Percentiles rank a stretch among this genome's conserved stretches.
phyloP scores from a whole-genome alignment of 2,329 filamentous ascomycete genomes.

The Colletotrichum chlorophyti region DNA sequence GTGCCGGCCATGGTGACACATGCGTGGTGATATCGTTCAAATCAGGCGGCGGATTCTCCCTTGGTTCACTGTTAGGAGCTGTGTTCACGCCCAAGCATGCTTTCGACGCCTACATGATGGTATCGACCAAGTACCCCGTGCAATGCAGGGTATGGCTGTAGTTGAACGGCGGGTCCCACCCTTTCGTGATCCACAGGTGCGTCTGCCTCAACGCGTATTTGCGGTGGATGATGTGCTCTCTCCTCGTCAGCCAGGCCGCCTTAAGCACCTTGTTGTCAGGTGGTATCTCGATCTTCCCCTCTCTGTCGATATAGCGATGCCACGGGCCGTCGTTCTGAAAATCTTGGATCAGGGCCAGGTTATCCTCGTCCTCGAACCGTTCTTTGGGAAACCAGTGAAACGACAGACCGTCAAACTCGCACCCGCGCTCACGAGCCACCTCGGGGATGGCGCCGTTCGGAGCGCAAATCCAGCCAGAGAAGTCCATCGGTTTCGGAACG shows the following conservation, averaged over 20 bases:
- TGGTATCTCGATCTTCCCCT: background rate
- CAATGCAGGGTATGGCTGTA: background rate
- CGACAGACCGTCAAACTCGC: background rate
- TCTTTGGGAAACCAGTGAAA: background rate
- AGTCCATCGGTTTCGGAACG: background rate
- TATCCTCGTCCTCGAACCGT: background rate
- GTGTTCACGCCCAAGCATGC: no score
- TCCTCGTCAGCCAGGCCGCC: background rate
- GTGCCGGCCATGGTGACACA: background rate
- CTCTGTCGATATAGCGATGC: background rate
- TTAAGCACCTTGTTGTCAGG: background rate
- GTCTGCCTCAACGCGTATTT: background rate
- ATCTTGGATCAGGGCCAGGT: background rate
- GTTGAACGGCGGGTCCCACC: background rate
- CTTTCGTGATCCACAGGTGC: background rate
- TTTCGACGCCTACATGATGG: background rate
- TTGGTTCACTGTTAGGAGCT: no score
- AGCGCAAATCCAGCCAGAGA: background rate
- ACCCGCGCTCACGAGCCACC: background rate
- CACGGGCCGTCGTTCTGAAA: background rate
- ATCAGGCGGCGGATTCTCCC: no score
- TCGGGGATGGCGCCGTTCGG: background rate
- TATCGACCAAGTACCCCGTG: background rate
- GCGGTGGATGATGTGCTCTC: background rate
- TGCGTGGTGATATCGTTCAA: background rate